Conservation (phyloP, 2,329 filamentous ascomycete species). For the Pseudogymnoascus sp. region DNA sequence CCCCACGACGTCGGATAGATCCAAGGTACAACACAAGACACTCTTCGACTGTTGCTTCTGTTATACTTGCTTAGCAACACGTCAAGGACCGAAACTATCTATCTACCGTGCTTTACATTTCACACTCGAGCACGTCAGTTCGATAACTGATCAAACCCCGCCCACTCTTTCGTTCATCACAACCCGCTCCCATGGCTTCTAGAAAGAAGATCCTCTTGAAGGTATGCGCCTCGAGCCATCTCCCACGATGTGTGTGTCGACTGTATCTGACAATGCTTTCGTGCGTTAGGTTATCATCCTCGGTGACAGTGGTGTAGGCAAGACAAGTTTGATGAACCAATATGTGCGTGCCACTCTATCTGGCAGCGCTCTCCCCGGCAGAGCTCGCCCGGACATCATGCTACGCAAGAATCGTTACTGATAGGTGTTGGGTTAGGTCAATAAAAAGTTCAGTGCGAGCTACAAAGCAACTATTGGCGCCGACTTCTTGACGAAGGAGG, state of each 20-base stretch:
- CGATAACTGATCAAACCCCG: background rate
- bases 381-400: background rate
- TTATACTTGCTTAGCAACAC: background rate
- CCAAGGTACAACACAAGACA: slow-evolving; percentile 1
- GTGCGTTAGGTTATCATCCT: slow-evolving; percentile 83
- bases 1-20: slow-evolving; percentile 7
- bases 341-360: slow-evolving; percentile 62
- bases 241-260: slow-evolving; percentile 7
- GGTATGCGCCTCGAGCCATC: slow-evolving; percentile 35
- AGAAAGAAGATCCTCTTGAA: slow-evolving; percentile 64
- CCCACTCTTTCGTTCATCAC: background rate
- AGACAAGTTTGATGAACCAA: slow-evolving; percentile 99
- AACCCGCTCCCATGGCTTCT: slow-evolving; percentile 40
- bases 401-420: background rate
- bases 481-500: slow-evolving; percentile 97
- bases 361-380: background rate
- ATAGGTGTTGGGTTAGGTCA: slow-evolving; percentile 58
- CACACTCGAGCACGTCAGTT: background rate
- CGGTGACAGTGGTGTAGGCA: slow-evolving; percentile 96
- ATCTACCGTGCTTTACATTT: background rate
- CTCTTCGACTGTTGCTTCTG: background rate
- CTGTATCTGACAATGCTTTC: background rate
- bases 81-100: background rate
- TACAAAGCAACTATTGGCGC: slow-evolving; percentile 99
- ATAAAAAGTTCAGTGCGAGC: slow-evolving; percentile 99